Evolutionary conservation across 2,329 filamentous ascomycete species (phyloP).

Genomic region (Diaporthe destruens): DNA sequence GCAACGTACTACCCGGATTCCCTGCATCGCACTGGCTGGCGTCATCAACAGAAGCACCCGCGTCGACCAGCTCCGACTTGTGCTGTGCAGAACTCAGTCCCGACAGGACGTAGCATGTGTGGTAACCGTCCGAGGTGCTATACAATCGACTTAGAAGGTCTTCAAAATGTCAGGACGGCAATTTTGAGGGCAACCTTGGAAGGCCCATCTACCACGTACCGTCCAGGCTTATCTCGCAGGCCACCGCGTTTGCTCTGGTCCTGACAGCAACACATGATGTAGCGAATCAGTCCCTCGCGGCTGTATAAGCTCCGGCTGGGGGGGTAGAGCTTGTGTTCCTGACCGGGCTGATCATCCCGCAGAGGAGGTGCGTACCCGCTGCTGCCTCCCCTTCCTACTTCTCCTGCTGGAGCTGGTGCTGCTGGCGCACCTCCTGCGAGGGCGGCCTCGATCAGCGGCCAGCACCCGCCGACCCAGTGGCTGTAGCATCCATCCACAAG

Average conservation of each 20-base stretch:
- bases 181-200: neutral
- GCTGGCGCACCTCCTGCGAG: slow-evolving; percentile 57
- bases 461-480: slow-evolving; percentile 97
- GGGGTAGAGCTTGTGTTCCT: slow-evolving; percentile 48
- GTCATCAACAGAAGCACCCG: slow-evolving; percentile 49
- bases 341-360: slow-evolving; percentile 39
- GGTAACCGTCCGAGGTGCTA: slow-evolving; percentile 87
- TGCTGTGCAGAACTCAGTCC: slow-evolving; percentile 88
- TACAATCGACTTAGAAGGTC: slow-evolving; percentile 21
- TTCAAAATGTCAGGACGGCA: slow-evolving; percentile 10
- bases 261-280: slow-evolving; percentile 92
- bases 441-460: slow-evolving; percentile 88
- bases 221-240: slow-evolving; percentile 92
- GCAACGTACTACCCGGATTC: slow-evolving; percentile 16
- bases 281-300: slow-evolving; percentile 86
- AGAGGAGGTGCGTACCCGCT: slow-evolving; percentile 40
- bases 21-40: slow-evolving; percentile 48
- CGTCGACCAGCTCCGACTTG: slow-evolving; percentile 62
- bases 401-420: slow-evolving; percentile 52
- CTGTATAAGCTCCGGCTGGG: slow-evolving; percentile 74
- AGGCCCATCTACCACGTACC: slow-evolving; percentile 66
- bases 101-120: slow-evolving; percentile 91
- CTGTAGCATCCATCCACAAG: slow-evolving; percentile 98
- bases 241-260: slow-evolving; percentile 78
- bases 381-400: slow-evolving; percentile 57